These are phyloP conservation scores for Eudorina sp. DNA, from an alignment of 139 green algal genomes.

Conservation along the genomic window DNA sequence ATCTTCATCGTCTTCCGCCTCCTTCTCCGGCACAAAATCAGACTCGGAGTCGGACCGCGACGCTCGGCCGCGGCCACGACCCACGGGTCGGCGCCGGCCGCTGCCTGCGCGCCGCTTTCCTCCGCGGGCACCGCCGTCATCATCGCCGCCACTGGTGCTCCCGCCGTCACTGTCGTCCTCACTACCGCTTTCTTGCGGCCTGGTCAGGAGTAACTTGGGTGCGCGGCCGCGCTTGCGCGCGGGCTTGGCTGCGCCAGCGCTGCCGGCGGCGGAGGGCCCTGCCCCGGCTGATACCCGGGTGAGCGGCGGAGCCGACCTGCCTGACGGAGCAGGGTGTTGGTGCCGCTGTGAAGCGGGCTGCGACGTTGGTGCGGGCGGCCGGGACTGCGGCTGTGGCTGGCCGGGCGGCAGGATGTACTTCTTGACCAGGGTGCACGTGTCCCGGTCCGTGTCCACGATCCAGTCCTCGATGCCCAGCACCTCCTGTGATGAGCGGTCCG, in stretches of 20 bases:
- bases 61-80: not conserved
- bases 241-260: not conserved
- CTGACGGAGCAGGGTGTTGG: not conserved
- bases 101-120: not conserved
- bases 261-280: not conserved
- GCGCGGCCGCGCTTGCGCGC: not conserved
- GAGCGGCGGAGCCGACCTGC: not conserved
- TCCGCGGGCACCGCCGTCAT: not conserved
- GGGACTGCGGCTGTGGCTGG: constrained; percentile 7
- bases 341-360: not conserved
- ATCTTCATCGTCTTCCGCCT: not conserved
- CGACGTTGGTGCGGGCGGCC: not conserved
- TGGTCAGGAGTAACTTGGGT: not conserved
- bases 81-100: not conserved
- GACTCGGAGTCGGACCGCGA: constrained; percentile 17
- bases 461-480: constrained; percentile 35
- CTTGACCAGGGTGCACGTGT: constrained; percentile 42
- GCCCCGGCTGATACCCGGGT: not conserved
- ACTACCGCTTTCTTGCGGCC: not conserved
- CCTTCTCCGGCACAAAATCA: not conserved
- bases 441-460: constrained; percentile 35
- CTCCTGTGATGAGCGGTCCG: too few relatives aligned
- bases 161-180: not conserved
- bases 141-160: not conserved
- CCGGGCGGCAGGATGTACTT: constrained; percentile 23